Evolutionary conservation across 2,329 filamentous ascomycete species (phyloP).

Genomic region (Lasiodiplodia sp.): DNA sequence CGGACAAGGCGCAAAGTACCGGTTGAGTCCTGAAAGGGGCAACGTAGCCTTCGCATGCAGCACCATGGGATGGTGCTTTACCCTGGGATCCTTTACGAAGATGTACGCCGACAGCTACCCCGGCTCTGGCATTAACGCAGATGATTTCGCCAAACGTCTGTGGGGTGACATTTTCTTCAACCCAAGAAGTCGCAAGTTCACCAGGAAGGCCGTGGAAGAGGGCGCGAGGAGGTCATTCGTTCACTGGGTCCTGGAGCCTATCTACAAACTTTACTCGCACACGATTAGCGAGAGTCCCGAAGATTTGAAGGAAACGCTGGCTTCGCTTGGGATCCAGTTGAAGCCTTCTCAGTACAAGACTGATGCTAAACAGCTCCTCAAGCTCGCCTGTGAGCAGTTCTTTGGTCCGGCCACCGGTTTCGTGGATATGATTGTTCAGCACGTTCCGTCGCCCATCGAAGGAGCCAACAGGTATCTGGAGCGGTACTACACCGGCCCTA

Average conservation of each 20-base stretch:
- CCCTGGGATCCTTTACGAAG: constrained; percentile 88
- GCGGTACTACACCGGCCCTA: constrained; percentile 88
- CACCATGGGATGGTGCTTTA: constrained; percentile 96
- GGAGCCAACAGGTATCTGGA: constrained; percentile 80
- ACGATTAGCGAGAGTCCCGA: constrained; percentile 90
- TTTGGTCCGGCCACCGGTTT: constrained; percentile 90
- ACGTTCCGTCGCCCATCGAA: constrained; percentile 85
- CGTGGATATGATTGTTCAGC: constrained; percentile 92
- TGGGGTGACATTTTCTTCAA: constrained; percentile 99
- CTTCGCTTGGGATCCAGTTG: constrained; percentile 79
- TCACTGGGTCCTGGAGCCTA: constrained; percentile 92
- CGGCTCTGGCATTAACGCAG: constrained; percentile 69
- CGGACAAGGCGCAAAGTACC: constrained; percentile 76
- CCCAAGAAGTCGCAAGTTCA: constrained; percentile 87
- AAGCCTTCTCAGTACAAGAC: constrained; percentile 93
- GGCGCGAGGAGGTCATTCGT: constrained; percentile 86
- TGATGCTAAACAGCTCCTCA: constrained; percentile 87
- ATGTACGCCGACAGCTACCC: constrained; percentile 94
- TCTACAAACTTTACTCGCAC: constrained; percentile 97
- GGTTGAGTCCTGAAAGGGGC: constrained; percentile 93
- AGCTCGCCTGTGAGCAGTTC: constrained; percentile 91
- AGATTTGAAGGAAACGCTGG: constrained; percentile 80
- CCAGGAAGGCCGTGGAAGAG: constrained; percentile 83
- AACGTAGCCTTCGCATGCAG: constrained; percentile 98
- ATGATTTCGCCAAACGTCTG: constrained; percentile 82